Conservation (phyloP, 148 eudicot species). For the Amaranthus hypochondriacus region DNA sequence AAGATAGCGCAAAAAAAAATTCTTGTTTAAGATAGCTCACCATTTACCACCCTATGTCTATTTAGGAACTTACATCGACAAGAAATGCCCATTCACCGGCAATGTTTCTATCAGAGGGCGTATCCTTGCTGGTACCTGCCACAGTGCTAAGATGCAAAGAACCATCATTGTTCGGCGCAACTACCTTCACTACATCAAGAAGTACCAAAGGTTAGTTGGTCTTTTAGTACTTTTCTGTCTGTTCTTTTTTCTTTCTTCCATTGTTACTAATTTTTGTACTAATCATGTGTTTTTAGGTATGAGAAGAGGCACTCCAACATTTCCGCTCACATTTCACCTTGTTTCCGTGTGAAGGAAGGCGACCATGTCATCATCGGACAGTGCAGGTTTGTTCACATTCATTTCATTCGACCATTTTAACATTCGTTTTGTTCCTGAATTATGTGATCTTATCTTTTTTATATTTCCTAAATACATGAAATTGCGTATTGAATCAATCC, state of each 20-base stretch:
- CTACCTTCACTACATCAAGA: conserved; percentile 72
- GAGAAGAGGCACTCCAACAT: conserved; percentile 66
- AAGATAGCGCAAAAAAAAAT: neutral
- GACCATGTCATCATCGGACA: conserved; percentile 58
- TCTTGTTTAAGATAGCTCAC: neutral
- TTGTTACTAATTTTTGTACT: neutral
- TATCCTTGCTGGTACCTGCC: conserved; percentile 75
- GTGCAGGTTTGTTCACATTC: conserved; percentile 36
- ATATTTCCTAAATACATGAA: neutral
- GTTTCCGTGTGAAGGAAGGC: conserved; percentile 65
- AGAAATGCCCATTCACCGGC: conserved; percentile 85
- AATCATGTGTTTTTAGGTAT: conserved; percentile 22
- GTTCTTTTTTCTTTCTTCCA: neutral
- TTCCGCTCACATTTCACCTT: conserved; percentile 56
- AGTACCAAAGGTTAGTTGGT: conserved; percentile 53
- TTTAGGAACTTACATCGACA: conserved; percentile 71
- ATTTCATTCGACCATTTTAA: neutral
- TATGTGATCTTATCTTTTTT: neutral
- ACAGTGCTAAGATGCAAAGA: conserved; percentile 84
- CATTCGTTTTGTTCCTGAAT: neutral
- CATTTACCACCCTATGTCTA: no score
- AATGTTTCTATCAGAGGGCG: conserved; percentile 72
- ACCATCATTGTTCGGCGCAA: conserved; percentile 72
- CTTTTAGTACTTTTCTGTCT: neutral
- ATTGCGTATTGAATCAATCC: neutral